Percentiles rank a stretch among this genome's conserved stretches.
These are phyloP conservation scores for Sordaria brevicollis DNA, from an alignment of 495 filamentous ascomycete species.

Conservation along the genomic window DNA sequence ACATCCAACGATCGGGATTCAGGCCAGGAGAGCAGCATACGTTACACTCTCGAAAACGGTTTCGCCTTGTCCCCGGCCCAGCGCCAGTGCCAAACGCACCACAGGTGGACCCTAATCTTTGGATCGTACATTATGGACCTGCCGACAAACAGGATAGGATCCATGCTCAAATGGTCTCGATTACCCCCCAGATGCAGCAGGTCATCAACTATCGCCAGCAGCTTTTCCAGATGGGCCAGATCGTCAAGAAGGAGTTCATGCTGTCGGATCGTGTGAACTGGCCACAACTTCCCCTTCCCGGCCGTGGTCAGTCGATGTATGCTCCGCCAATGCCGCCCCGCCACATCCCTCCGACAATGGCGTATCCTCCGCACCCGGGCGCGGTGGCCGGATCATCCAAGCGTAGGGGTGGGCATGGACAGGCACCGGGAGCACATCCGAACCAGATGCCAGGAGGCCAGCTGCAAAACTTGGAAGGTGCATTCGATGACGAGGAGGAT, in stretches of 20 bases:
- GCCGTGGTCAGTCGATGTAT: slow-evolving; percentile 34
- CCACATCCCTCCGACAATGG: slow-evolving; percentile 38
- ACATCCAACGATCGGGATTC: slow-evolving; percentile 68
- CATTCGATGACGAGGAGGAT: slow-evolving; percentile 81
- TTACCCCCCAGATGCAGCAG: slow-evolving; percentile 45
- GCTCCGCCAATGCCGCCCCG: slow-evolving; percentile 22
- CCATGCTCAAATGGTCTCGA: slow-evolving; percentile 51
- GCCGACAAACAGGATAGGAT: slow-evolving; percentile 62
- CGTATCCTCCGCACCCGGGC: slow-evolving; percentile 38
- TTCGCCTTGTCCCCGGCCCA: slow-evolving; percentile 62
- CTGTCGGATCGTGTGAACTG: slow-evolving; percentile 78
- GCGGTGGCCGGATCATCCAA: slow-evolving; percentile 37
- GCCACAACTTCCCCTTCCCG: slow-evolving; percentile 71
- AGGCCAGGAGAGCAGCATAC: slow-evolving; percentile 58
- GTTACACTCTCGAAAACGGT: slow-evolving; percentile 67
- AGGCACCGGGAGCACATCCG: slow-evolving; percentile 15
- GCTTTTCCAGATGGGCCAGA: slow-evolving; percentile 67
- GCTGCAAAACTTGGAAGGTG: slow-evolving; percentile 34
- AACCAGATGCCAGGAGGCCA: slow-evolving; percentile 16
- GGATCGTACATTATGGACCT: slow-evolving; percentile 87
- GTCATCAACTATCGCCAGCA: slow-evolving; percentile 54
- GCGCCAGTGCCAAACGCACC: slow-evolving; percentile 48
- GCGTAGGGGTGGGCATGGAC: slow-evolving; percentile 18
- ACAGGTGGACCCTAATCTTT: slow-evolving; percentile 67
- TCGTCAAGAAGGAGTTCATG: slow-evolving; percentile 88